These are phyloP conservation scores for Miscanthus lutarioriparius DNA, from an alignment of 176 grass and related monocot genomes.

Conservation along the genomic window DNA sequence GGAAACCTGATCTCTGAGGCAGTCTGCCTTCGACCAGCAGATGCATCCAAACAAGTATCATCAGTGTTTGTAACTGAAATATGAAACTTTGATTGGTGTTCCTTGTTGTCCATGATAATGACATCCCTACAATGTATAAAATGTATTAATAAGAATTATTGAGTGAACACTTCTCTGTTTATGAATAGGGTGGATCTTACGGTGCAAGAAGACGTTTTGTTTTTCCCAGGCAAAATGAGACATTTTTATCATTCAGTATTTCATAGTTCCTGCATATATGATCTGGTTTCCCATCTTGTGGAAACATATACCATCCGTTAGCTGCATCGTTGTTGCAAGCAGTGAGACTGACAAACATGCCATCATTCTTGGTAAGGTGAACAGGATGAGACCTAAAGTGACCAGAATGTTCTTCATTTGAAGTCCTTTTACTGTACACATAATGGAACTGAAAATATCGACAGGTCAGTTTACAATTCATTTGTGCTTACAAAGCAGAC, in stretches of 20 bases:
- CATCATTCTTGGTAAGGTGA: constrained; percentile 36
- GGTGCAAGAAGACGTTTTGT: constrained; percentile 38
- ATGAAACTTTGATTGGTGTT: constrained; percentile 53
- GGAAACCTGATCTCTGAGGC: constrained; percentile 39
- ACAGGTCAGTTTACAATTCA: constrained; percentile 26
- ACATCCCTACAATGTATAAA: constrained; percentile 45
- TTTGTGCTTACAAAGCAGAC: constrained; percentile 12
- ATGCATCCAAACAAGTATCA: constrained; percentile 70
- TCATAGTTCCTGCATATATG: constrained; percentile 58
- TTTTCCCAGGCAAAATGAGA: constrained; percentile 64
- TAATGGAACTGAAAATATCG: constrained; percentile 63
- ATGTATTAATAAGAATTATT: constrained; percentile 21
- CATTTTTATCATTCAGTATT: constrained; percentile 34
- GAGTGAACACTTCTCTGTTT: background rate
- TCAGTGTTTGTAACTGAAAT: constrained; percentile 24
- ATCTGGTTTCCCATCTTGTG: constrained; percentile 51
- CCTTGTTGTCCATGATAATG: constrained; percentile 28
- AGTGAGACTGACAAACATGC: constrained; percentile 52
- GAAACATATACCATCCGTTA: constrained; percentile 63
- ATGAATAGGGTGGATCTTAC: constrained; percentile 47
- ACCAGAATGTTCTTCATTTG: constrained; percentile 23
- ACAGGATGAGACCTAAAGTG: constrained; percentile 27
- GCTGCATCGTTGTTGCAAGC: constrained; percentile 54
- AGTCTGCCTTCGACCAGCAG: constrained; percentile 37
- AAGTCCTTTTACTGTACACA: constrained; percentile 47